Percentiles rank a stretch among this genome's conserved stretches.
Conservation (phyloP, 495 filamentous ascomycete species). For the Penicillium subrubescens region DNA sequence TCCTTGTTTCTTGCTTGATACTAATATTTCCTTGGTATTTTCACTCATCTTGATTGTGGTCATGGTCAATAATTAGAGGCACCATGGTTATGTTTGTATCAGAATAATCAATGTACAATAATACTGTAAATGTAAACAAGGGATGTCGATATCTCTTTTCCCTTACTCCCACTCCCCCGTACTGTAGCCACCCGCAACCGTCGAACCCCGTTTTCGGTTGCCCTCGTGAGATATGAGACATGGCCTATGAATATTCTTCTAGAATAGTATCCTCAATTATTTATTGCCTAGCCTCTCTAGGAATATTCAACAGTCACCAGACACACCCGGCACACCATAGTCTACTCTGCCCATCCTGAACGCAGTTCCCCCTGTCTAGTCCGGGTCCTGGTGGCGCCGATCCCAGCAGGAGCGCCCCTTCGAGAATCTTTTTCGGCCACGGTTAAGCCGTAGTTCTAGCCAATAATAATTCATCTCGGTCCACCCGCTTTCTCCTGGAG, state of each 20-base stretch:
- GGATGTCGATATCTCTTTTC: conserved; percentile 1
- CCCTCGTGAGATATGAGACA: neutral
- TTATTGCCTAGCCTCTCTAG: neutral
- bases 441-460: conserved; percentile 1
- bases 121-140: neutral
- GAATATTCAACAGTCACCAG: neutral
- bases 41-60: neutral
- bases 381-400: neutral
- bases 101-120: neutral
- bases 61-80: neutral
- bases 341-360: neutral
- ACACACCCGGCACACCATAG: neutral
- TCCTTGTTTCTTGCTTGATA: neutral
- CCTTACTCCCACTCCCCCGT: neutral
- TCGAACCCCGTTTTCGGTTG: conserved; percentile 14
- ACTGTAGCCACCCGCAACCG: neutral
- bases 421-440: conserved; percentile 7
- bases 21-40: conserved; percentile 2
- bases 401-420: neutral
- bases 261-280: neutral
- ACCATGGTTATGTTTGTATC: neutral
- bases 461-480: neutral
- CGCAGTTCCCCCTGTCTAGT: neutral
- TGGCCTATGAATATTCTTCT: neutral
- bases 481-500: neutral